Percentiles rank a stretch among this genome's conserved stretches.
Conservation (phyloP, 1,139 yeast species). For the Lodderomyces metapsilosis region DNA sequence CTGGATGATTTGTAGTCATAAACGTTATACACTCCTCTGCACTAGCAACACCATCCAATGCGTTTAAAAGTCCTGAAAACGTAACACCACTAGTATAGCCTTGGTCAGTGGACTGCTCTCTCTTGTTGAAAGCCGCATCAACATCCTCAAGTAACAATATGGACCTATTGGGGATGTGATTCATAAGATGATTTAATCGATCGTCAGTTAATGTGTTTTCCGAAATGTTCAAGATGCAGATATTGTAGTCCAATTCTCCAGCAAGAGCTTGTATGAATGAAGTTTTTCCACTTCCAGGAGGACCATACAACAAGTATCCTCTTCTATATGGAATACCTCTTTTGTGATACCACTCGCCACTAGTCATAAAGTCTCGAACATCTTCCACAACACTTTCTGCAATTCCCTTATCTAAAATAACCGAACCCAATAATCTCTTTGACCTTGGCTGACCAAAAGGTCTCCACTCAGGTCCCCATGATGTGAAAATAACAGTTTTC, state of each 20-base stretch:
- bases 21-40: slow-evolving; percentile 95
- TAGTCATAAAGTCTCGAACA: slow-evolving; percentile 71
- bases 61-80: slow-evolving; percentile 88
- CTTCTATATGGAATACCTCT: slow-evolving; percentile 97
- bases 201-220: slow-evolving; percentile 94
- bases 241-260: slow-evolving; percentile 92
- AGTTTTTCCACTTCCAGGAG: slow-evolving; percentile 98
- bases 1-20: slow-evolving; percentile 98
- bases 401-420: slow-evolving; percentile 75
- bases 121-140: slow-evolving; percentile 89
- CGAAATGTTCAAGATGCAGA: slow-evolving; percentile 86
- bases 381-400: slow-evolving; percentile 66
- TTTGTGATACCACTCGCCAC: slow-evolving; percentile 90
- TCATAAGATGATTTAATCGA: slow-evolving; percentile 89
- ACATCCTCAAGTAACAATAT: slow-evolving; percentile 85
- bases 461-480: slow-evolving; percentile 99
- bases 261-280: slow-evolving; percentile 95
- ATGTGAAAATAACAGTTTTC: slow-evolving; percentile 87
- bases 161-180: slow-evolving; percentile 89
- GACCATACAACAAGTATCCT: slow-evolving; percentile 92
- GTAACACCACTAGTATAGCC: slow-evolving; percentile 85
- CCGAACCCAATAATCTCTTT: slow-evolving; percentile 82
- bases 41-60: slow-evolving; percentile 97
- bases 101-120: slow-evolving; percentile 75
- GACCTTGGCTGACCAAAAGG: slow-evolving; percentile 96